phyloP scores from a whole-genome alignment of 768 basidiomycete species.

The Collybiopsis confluens region DNA sequence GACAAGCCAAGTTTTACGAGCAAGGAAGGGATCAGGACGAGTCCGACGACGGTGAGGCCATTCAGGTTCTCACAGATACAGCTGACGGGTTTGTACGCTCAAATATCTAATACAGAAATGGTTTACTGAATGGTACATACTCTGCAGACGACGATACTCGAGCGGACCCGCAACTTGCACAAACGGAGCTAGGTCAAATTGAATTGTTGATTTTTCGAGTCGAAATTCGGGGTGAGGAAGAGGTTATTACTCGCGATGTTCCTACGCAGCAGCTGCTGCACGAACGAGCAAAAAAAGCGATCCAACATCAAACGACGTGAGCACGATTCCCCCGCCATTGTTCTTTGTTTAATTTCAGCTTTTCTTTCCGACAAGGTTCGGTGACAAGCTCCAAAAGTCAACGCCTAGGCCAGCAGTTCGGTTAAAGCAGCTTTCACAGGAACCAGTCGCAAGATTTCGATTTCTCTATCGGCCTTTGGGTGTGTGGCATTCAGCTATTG shows the following conservation, averaged over 20 bases:
- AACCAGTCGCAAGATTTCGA: not conserved
- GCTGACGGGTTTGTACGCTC: not conserved
- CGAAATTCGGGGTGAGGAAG: not conserved
- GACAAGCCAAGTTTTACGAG: not conserved
- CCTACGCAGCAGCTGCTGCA: not conserved
- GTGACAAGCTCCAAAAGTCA: not conserved
- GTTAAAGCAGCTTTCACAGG: not conserved
- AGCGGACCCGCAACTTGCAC: not conserved
- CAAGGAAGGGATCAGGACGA: not conserved
- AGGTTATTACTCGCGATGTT: not conserved
- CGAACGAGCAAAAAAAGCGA: conserved; percentile 1
- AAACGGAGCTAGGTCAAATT: not conserved
- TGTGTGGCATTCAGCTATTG: not conserved
- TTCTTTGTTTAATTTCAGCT: not conserved
- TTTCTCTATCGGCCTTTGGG: conserved; percentile 3
- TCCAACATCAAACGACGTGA: not conserved
- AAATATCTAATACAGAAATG: too few relatives aligned
- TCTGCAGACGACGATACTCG: not conserved
- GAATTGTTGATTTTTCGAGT: not conserved
- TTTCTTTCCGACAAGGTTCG: not conserved
- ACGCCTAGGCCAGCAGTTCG: not conserved
- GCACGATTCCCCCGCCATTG: not conserved
- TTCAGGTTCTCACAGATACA: not conserved
- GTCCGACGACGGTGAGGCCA: not conserved
- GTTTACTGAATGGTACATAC: too few relatives aligned